Percentiles rank a stretch among this genome's conserved stretches.
These are phyloP conservation scores for Dipodascopsis uninucleata DNA, from an alignment of 805 yeast species.

Conservation along the genomic window DNA sequence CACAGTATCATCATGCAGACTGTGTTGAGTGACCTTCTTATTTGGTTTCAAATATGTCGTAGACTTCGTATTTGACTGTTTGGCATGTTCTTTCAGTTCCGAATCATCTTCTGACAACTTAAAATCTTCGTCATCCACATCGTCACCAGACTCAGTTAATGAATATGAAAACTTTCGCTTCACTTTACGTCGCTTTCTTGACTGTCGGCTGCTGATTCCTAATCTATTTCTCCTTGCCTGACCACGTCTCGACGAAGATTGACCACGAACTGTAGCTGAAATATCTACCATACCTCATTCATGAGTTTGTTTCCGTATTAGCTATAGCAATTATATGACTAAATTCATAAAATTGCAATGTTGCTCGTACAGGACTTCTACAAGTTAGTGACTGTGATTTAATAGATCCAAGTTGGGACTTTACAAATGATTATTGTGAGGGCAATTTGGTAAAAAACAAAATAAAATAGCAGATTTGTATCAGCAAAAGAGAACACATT, in stretches of 20 bases:
- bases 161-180: conserved; percentile 3
- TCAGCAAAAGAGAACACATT: no score
- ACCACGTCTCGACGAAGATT: conserved; percentile 2
- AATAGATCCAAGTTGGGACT: no score
- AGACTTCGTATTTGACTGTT: background rate
- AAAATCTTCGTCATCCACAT: conserved; percentile 19
- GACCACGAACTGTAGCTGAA: conserved; percentile 1
- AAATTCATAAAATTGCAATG: no score
- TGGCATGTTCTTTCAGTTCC: background rate
- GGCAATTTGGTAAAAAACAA: no score
- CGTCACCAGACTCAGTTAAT: conserved; percentile 23
- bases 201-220: no score
- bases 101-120: background rate
- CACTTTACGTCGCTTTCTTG: conserved; percentile 1
- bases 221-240: background rate
- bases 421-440: no score
- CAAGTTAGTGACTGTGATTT: no score
- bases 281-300: background rate
- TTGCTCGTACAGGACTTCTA: no score
- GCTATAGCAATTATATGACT: background rate
- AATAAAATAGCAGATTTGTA: no score
- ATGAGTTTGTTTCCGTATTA: background rate
- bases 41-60: background rate
- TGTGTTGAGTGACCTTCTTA: background rate
- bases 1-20: conserved; percentile 1